Base-by-base conservation (phyloP, 2,329 filamentous ascomycete species). In the Metarhizium sp. region DNA sequence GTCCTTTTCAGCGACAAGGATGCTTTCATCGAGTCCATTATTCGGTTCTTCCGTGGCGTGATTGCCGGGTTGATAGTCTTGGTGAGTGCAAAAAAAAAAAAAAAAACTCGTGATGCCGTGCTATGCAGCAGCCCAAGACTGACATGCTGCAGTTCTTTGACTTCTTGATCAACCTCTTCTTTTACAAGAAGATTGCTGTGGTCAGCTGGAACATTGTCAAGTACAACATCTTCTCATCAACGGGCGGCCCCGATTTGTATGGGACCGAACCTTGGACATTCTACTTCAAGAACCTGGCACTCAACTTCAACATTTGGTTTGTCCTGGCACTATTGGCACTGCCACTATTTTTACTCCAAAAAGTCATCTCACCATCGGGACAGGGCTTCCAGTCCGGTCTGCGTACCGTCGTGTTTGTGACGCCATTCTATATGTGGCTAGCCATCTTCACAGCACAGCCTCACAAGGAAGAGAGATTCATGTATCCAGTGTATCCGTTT, bases 301-400 rank as follows among this genome's bases (percentile, higher is more conserved):
- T 99, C 57, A 99, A 99, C 74, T 99, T 97, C 77, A 96, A 97
- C 67, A 72, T 95, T 50, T 97, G 92, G 90, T 92, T 96, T 63
- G 66, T 90, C 11, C 78, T 97, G 13, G 92, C 92, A 0, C 70
- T 96, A 50, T 67, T 82, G 5, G 82, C 88, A 1, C 73, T 90
- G 16, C 92, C 92, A 0, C 73, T 96, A 1, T 85, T 95, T 60
- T 61, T 88, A 0, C 61, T 91, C 0, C 90, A 95, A 62, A 87
- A 90, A 61, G 60, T 86, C 3, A 69, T 88, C 53, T 79, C 83
- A 7, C 73, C 78, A 2, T 84, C 82, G 45, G 72, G 78, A 11
- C 78, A 84, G 14, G 84, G 84, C 4, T 82, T 86, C 57, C 79
- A 88, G 60, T 87, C 85, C 1, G 80, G 88, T 1, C 72, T 95